phyloP scores from a whole-genome alignment of 1,284 basidiomycete species.

The Irpex sp. region DNA sequence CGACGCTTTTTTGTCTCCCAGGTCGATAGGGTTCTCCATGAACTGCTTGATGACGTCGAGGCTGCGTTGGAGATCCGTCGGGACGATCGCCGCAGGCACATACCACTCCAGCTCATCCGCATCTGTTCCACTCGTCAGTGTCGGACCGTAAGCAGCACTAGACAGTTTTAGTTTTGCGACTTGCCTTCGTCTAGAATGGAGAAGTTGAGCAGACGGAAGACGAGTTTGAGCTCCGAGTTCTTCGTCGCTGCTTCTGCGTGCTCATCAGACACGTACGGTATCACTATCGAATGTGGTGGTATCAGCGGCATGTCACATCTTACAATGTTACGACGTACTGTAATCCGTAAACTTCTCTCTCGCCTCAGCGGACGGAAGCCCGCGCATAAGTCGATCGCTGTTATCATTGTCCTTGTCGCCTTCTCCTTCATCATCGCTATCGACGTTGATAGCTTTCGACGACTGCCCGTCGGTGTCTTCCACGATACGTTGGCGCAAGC shows the following conservation, averaged over 20 bases:
- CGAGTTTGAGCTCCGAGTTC: conserved; percentile 75
- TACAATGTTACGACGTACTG: conserved; percentile 46
- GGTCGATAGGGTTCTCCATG: conserved; percentile 69
- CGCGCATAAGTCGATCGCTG: conserved; percentile 14
- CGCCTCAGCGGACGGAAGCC: conserved; percentile 67
- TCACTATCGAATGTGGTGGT: conserved; percentile 41
- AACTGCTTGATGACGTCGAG: conserved; percentile 75
- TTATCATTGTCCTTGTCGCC: conserved; percentile 31
- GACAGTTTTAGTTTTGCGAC: conserved; percentile 4
- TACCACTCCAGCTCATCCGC: conserved; percentile 77
- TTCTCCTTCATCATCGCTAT: conserved; percentile 28
- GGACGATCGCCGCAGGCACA: conserved; percentile 64
- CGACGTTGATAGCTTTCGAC: conserved; percentile 32
- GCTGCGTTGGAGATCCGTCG: conserved; percentile 58
- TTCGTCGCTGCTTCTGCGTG: conserved; percentile 73
- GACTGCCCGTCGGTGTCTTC: conserved; percentile 59
- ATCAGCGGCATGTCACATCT: background rate
- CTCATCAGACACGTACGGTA: conserved; percentile 71
- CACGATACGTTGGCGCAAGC: conserved; percentile 66
- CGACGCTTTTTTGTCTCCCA: conserved; percentile 68
- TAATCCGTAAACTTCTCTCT: conserved; percentile 72
- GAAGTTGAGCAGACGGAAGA: conserved; percentile 75
- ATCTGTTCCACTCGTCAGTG: conserved; percentile 36
- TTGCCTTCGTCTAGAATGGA: conserved; percentile 58
- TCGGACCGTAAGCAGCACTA: no score